These are phyloP conservation scores for Venturiaceae sp. DNA, from an alignment of 2,329 filamentous ascomycete species.

Conservation along the genomic window DNA sequence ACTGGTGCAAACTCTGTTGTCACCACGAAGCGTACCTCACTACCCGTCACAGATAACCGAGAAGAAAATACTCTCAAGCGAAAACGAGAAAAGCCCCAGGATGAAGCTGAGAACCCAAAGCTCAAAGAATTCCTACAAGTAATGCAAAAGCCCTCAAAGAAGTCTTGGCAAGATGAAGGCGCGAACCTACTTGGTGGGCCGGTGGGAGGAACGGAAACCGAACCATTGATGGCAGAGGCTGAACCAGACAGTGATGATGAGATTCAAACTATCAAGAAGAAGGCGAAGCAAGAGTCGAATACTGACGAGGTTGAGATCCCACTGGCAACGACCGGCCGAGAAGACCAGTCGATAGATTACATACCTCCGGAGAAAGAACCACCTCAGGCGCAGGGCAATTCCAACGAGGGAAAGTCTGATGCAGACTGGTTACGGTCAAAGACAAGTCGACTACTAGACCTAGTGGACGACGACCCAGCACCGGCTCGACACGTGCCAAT, in stretches of 20 bases:
- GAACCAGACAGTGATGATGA: conserved; percentile 59
- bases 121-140: conserved; percentile 77
- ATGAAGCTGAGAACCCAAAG: conserved; percentile 56
- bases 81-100: conserved; percentile 47
- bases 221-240: conserved; percentile 1
- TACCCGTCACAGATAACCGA: neutral
- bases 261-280: conserved; percentile 55
- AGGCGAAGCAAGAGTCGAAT: conserved; percentile 20
- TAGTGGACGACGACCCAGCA: conserved; percentile 65
- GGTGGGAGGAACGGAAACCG: neutral
- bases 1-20: neutral
- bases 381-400: conserved; percentile 1
- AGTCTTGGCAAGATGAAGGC: conserved; percentile 51
- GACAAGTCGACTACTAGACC: conserved; percentile 76
- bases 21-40: neutral
- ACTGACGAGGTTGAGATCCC: neutral
- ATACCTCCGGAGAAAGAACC: neutral
- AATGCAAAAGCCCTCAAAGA: conserved; percentile 63
- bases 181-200: conserved; percentile 10
- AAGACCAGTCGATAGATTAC: neutral
- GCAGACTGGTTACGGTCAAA: conserved; percentile 86
- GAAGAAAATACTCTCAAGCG: conserved; percentile 47
- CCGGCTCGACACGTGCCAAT: neutral
- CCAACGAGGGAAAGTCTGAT: conserved; percentile 39
- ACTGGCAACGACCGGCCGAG: neutral